Conservation (phyloP, 2,329 filamentous ascomycete species). For the Exserohilum rostratum region DNA sequence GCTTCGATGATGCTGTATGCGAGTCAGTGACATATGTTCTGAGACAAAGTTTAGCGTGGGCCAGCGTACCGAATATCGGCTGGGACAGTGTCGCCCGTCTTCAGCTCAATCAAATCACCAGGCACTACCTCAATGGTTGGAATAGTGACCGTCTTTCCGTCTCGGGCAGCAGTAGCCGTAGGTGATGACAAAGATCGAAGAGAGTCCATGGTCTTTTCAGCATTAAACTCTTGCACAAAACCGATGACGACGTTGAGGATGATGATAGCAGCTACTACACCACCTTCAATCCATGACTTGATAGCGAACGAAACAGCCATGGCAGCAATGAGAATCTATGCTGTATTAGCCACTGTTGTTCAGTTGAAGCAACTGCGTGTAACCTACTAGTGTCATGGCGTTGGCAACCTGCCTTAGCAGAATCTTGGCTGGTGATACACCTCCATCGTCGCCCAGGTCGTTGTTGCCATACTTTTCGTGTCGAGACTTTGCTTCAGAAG, state of each 20-base stretch:
- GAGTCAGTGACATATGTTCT: background rate
- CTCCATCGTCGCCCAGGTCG: conserved; percentile 72
- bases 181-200: conserved; percentile 55
- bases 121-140: conserved; percentile 66
- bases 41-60: background rate
- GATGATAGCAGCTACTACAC: conserved; percentile 55
- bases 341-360: background rate
- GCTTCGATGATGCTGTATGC: conserved; percentile 57
- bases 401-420: conserved; percentile 75
- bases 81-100: conserved; percentile 71
- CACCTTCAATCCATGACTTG: conserved; percentile 55
- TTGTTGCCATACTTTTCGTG: conserved; percentile 65
- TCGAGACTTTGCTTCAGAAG: conserved; percentile 59
- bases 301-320: conserved; percentile 56
- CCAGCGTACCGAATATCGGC: conserved; percentile 60
- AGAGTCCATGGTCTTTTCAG: conserved; percentile 59
- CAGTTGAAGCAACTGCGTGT: background rate
- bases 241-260: conserved; percentile 54
- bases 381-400: conserved; percentile 73
- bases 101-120: conserved; percentile 69
- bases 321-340: conserved; percentile 52
- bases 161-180: conserved; percentile 56
- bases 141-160: conserved; percentile 59
- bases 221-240: conserved; percentile 55
- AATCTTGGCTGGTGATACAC: conserved; percentile 75